Evolutionary conservation across 176 grass and related monocot genomes (phyloP), one percentile per base, ranked within the genome.

Genomic region (Carex pumila): DNA sequence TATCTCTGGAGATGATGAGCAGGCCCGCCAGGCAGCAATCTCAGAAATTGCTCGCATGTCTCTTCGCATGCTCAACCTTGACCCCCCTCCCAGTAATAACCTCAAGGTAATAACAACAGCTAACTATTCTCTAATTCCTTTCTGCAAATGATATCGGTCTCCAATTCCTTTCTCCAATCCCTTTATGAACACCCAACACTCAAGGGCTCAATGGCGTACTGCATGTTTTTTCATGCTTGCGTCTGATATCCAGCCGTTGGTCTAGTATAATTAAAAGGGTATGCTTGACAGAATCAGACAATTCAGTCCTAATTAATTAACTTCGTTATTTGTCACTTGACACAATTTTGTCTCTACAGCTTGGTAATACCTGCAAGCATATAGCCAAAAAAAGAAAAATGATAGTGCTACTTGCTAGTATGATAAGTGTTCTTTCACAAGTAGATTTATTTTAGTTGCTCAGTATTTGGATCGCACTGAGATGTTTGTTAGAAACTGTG

Each of bases 1-100:
- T 75, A 89, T 98, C 82, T 84, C 88, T 78, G 85, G 91, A 84
- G 89, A 98, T 73, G 92, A 98, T 60, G 79, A 39, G 0, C 82
- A 65, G 29, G 79, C 87, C 56, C 85, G 34, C 53, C 92, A 93
- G 19, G 82, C 25, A 2, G 92, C 92, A 18, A 59, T 98, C 39
- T 89, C 91, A 54, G 91, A 95, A 90, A 93, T 98, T 68, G 86
- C 95, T 2, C 88, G 82, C 68, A 86, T 98, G 86, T 90, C 88
- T 29, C 68, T 95, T 49, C 81, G 87, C 31, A 92, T 90, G 82
- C 65, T 89, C 79, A 85, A 95, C 81, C 71, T 94, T 79, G 86
- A 92, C n/a, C 88, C 84, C 22, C 81, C 86, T 8, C 84, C 65
- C 5, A 79, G 83, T 19, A 83, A 87, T 80, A 86, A 89, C 22